Conservation (phyloP, 805 yeast species). For the Danielozyma ontarioensis region DNA sequence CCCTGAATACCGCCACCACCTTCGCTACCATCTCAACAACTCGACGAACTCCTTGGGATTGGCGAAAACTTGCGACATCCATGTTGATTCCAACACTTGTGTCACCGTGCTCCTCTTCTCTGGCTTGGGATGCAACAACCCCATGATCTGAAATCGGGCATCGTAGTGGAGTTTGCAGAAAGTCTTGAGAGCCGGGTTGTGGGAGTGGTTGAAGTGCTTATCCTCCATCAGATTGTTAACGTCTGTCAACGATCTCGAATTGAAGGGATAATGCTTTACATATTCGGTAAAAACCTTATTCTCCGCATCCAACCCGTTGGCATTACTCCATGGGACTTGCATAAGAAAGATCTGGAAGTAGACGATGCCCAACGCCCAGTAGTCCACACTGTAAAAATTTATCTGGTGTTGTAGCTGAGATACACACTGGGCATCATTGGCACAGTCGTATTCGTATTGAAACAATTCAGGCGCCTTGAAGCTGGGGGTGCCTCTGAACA, state of each 20-base stretch:
- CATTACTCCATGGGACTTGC: slow-evolving; percentile 44
- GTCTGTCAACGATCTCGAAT: slow-evolving; percentile 12
- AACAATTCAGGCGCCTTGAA: slow-evolving; percentile 53
- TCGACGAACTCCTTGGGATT: slow-evolving; percentile 28
- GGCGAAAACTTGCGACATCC: slow-evolving; percentile 38
- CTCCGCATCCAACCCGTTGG: slow-evolving; percentile 20
- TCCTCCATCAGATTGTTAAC: slow-evolving; percentile 23
- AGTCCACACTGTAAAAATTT: slow-evolving; percentile 37
- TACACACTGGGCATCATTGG: too few relatives aligned
- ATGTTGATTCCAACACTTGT: slow-evolving; percentile 19
- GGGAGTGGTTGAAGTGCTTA: slow-evolving; percentile 7
- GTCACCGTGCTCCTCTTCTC: slow-evolving; percentile 8
- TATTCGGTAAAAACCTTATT: slow-evolving; percentile 19
- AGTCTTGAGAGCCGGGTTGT: slow-evolving; percentile 28
- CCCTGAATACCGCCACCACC: too few relatives aligned
- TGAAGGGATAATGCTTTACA: slow-evolving; percentile 22
- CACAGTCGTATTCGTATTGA: slow-evolving; percentile 13
- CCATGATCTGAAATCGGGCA: slow-evolving; percentile 25
- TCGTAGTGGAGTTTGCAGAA: slow-evolving; percentile 36
- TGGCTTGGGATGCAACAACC: slow-evolving; percentile 29
- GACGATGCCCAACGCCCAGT: slow-evolving; percentile 49
- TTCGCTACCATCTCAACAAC: slow-evolving; percentile 2
- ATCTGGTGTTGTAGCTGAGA: slow-evolving; percentile 1
- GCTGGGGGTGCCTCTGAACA: slow-evolving; percentile 45
- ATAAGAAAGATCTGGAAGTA: slow-evolving; percentile 42